Percentiles rank a stretch among this genome's conserved stretches.
Evolutionary conservation across 352 stramenopile genomes (phyloP).

Genomic region (Globisporangium okanoganense): DNA sequence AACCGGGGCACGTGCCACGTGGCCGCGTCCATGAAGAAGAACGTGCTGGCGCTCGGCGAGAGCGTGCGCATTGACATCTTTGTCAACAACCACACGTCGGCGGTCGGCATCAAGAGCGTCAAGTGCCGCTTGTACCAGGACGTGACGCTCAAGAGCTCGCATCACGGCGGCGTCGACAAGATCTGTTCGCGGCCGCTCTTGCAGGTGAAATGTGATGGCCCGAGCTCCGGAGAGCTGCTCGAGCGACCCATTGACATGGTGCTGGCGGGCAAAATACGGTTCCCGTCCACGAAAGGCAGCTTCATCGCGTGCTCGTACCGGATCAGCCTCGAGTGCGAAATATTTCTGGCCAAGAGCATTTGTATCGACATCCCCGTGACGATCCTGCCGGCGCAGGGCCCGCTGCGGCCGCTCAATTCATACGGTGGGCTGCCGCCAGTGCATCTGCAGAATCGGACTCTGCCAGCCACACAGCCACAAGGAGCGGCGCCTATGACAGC

Average conservation of each 20-base stretch:
- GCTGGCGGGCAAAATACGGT: conserved; percentile 49
- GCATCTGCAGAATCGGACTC: background rate
- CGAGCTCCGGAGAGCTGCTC: conserved; percentile 44
- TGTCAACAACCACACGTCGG: conserved; percentile 68
- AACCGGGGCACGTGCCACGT: conserved; percentile 58
- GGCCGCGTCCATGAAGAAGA: conserved; percentile 58
- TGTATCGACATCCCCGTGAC: conserved; percentile 34
- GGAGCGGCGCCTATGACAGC: background rate
- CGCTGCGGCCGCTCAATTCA: conserved; percentile 6
- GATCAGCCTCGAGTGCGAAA: conserved; percentile 61
- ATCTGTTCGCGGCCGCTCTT: conserved; percentile 42
- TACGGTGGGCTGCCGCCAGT: background rate
- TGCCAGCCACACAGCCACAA: background rate
- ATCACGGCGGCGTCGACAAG: conserved; percentile 21
- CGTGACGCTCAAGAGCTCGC: conserved; percentile 45
- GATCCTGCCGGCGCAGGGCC: conserved; percentile 20
- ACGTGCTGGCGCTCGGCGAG: conserved; percentile 54
- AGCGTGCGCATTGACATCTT: conserved; percentile 62
- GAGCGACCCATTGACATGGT: conserved; percentile 57
- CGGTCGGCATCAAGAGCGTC: conserved; percentile 41
- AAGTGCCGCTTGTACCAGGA: conserved; percentile 58
- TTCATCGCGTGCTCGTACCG: conserved; percentile 64
- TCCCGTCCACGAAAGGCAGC: conserved; percentile 42
- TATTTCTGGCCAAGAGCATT: conserved; percentile 23
- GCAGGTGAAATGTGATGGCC: conserved; percentile 49